Evolutionary conservation across 345 rosid species (phyloP), one percentile per base, ranked within the genome.

Genomic region (Anacardium occidentale): DNA sequence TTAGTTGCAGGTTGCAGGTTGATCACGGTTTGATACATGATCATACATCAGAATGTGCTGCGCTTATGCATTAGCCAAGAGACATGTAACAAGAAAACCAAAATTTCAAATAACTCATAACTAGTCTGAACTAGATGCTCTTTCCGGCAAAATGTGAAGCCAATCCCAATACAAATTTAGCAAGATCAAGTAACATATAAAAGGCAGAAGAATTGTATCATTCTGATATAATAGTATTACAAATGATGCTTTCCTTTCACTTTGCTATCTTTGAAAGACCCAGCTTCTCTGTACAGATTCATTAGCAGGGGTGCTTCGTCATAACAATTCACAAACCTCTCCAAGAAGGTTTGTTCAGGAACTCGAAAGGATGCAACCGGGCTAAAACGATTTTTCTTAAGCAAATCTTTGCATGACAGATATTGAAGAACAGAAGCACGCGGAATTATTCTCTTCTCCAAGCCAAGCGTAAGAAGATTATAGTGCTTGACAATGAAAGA

Each of bases 311-410:
- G 69, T 7, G 10, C 1, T 37, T 37, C 42, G 6, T 42, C 57
- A 48, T 59, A 73, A 45, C 42, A 40, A 48, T 50, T 50, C 69
- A 80, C 72, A 34, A 58, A 73, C 65, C 42, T 76, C 42, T 37
- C 9, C 42, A 73, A 40, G 62, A 73, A 80, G 7, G 2, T 1
- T 26, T 34, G 29, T 66, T 80, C 78, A 54, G 65, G 25, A 47
- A 6, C 9, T 8, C 3, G 1, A 64, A 77, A 26, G 7, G 70
- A 2, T 18, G 66, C 40, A 7, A 3, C 15, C 21, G 62, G 2
- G n/a, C 15, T 37, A 15, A 3, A 37, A 6, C 1, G 10, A 48
- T 12, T 26, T 7, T 0, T 15, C 59, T 52, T 32, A 8, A 76
- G 29, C 63, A 71, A 45, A 26, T 17, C 50, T 54, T 53, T 15